Percentiles rank a stretch among this genome's conserved stretches.
Evolutionary conservation across 805 yeast species (phyloP).

Genomic region (Zygoascus bituminiphila): DNA sequence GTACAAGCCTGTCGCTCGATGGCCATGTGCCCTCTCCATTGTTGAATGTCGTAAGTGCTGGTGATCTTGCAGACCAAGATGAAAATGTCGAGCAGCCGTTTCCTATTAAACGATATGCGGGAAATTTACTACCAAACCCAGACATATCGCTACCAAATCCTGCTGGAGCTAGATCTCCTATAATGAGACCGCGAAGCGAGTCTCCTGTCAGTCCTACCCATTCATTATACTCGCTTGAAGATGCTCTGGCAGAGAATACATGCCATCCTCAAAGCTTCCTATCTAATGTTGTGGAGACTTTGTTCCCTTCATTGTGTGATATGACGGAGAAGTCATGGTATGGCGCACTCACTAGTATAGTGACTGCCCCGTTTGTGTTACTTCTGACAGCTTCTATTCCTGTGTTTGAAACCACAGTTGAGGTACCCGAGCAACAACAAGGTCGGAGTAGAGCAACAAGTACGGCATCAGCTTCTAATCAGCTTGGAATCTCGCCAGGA

Average conservation of each 20-base stretch:
- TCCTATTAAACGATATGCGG: neutral
- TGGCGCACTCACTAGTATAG: conserved; percentile 20
- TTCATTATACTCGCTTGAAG: neutral
- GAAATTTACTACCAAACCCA: neutral
- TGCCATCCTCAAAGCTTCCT: neutral
- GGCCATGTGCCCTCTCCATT: neutral
- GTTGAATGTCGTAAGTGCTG: neutral
- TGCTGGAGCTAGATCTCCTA: neutral
- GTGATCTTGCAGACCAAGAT: neutral
- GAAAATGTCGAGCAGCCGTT: neutral
- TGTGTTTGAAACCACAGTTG: conserved; percentile 20
- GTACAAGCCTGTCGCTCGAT: neutral
- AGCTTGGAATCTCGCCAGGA: neutral
- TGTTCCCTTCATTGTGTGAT: conserved; percentile 27
- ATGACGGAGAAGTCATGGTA: conserved; percentile 20
- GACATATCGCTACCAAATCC: no score
- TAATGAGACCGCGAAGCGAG: neutral
- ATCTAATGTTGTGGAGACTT: conserved; percentile 6
- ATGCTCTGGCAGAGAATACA: neutral
- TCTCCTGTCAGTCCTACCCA: conserved; percentile 1
- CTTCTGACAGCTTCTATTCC: conserved; percentile 28
- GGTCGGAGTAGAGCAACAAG: neutral
- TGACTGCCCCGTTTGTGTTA: conserved; percentile 28
- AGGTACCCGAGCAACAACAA: neutral
- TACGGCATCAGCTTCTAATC: neutral